Evolutionary conservation across 331 rosid species (phyloP).

Genomic region (Arachis monticola): DNA sequence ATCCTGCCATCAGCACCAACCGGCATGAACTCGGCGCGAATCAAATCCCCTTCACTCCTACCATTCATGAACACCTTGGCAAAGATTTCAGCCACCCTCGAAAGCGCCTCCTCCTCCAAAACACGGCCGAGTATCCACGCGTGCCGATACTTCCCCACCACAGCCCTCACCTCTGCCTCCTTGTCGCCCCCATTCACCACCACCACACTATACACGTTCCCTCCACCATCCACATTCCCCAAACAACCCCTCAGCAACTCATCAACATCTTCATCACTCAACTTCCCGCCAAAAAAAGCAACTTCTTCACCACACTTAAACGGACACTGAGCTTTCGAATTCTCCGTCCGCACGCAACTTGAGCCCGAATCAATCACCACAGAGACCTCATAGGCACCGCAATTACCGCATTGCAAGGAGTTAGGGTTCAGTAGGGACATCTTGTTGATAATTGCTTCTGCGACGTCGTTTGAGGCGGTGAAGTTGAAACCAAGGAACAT

Average conservation of each 20-base stretch:
- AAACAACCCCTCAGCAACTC: slow-evolving; percentile 57
- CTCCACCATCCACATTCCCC: slow-evolving; percentile 44
- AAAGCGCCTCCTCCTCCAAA: slow-evolving; percentile 59
- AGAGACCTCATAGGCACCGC: slow-evolving; percentile 49
- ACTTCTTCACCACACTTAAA: slow-evolving; percentile 46
- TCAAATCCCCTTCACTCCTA: slow-evolving; percentile 69
- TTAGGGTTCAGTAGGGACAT: slow-evolving; percentile 48
- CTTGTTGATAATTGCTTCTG: slow-evolving; percentile 44
- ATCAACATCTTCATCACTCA: slow-evolving; percentile 62
- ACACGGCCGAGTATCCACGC: slow-evolving; percentile 73
- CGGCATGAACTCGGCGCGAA: slow-evolving; percentile 91
- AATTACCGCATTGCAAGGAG: slow-evolving; percentile 60
- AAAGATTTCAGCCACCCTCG: slow-evolving; percentile 73
- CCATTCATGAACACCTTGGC: slow-evolving; percentile 83
- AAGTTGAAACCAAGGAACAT: slow-evolving; percentile 68
- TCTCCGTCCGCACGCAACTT: slow-evolving; percentile 37
- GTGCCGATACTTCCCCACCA: slow-evolving; percentile 82
- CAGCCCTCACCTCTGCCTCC: slow-evolving; percentile 58
- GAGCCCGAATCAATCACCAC: slow-evolving; percentile 52
- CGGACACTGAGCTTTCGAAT: slow-evolving; percentile 24
- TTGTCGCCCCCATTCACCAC: slow-evolving; percentile 54
- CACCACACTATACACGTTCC: slow-evolving; percentile 62
- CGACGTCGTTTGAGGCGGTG: slow-evolving; percentile 38
- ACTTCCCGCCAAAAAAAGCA: slow-evolving; percentile 46
- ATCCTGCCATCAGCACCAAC: slow-evolving; percentile 92